Evolutionary conservation across 495 filamentous ascomycete species (phyloP).

Genomic region (Penicillium verhagenii): DNA sequence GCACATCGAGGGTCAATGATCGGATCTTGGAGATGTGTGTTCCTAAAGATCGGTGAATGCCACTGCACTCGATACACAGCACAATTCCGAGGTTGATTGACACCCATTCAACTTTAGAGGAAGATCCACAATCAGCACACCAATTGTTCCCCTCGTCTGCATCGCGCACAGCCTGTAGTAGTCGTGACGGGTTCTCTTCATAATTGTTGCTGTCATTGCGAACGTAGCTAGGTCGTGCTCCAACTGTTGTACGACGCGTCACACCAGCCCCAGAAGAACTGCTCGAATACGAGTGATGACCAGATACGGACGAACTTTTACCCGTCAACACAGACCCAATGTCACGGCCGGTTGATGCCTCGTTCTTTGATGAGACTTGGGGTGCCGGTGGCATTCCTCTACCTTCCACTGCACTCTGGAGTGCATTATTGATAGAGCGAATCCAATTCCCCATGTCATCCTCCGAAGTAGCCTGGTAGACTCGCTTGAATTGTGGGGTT

Average conservation of each 20-base stretch:
- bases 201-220: slow-evolving; percentile 64
- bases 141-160: slow-evolving; percentile 89
- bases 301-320: slow-evolving; percentile 78
- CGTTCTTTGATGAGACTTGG: slow-evolving; percentile 41
- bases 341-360: slow-evolving; percentile 65
- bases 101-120: slow-evolving; percentile 94
- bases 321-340: slow-evolving; percentile 91
- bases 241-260: slow-evolving; percentile 84
- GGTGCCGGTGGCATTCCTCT: slow-evolving; percentile 53
- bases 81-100: slow-evolving; percentile 97
- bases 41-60: slow-evolving; percentile 93
- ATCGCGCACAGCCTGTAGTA: slow-evolving; percentile 84
- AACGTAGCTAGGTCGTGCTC: slow-evolving; percentile 74
- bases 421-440: slow-evolving; percentile 90
- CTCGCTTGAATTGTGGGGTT: slow-evolving; percentile 92
- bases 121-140: slow-evolving; percentile 94
- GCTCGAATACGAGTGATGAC: slow-evolving; percentile 54
- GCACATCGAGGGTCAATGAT: slow-evolving; percentile 91
- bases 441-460: slow-evolving; percentile 99
- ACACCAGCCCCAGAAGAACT: slow-evolving; percentile 48
- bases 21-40: slow-evolving; percentile 98
- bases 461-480: slow-evolving; percentile 96
- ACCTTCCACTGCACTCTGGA: slow-evolving; percentile 92
- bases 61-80: slow-evolving; percentile 96
- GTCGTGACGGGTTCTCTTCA: slow-evolving; percentile 78